Conservation (phyloP, 140 eudicot genomes). For the Cichorium intybus region DNA sequence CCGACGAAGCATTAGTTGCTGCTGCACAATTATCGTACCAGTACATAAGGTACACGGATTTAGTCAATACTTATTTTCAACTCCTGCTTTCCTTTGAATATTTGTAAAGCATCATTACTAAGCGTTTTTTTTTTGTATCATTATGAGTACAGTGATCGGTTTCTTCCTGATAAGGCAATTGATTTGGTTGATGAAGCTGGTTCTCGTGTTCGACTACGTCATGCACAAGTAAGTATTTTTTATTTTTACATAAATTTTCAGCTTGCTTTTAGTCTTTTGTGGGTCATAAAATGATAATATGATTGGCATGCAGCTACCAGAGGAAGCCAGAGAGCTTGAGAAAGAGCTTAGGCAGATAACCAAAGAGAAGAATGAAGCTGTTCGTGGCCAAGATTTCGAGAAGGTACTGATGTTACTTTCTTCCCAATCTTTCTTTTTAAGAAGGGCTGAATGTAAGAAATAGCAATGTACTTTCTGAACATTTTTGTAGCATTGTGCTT, state of each 20-base stretch:
- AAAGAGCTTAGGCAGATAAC: conserved; percentile 76
- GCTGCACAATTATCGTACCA: conserved; percentile 74
- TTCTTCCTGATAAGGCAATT: conserved; percentile 80
- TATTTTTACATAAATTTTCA: neutral
- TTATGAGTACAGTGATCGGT: conserved; percentile 54
- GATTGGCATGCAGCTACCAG: conserved; percentile 56
- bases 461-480: neutral
- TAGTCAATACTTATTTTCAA: neutral
- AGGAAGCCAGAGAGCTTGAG: conserved; percentile 80
- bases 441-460: neutral
- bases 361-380: conserved; percentile 73
- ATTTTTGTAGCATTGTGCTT: neutral
- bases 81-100: neutral
- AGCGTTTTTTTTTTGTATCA: neutral
- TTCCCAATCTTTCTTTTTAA: neutral
- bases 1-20: conserved; percentile 66
- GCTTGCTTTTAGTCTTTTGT: neutral
- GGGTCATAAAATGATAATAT: neutral
- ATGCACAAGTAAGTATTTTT: conserved; percentile 48
- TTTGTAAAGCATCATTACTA: neutral
- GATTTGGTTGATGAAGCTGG: conserved; percentile 85
- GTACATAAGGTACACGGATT: conserved; percentile 52
- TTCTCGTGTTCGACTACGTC: conserved; percentile 72
- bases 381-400: conserved; percentile 75
- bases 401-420: conserved; percentile 37